These are phyloP conservation scores for Candida ipomoeae DNA, from an alignment of 805 yeast genomes.

Conservation along the genomic window DNA sequence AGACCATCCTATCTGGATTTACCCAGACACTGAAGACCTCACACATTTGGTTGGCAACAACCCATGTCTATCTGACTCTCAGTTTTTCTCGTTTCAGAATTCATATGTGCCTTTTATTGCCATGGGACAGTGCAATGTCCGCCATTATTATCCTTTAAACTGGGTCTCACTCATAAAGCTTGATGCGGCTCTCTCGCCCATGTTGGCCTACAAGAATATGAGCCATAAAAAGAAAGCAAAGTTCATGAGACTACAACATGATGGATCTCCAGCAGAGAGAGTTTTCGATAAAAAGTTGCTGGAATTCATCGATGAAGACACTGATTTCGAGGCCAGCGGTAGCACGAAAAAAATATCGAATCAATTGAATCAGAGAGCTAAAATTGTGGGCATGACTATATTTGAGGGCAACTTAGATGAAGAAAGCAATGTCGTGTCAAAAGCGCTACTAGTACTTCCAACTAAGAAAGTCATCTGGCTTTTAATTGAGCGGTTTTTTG, in stretches of 20 bases:
- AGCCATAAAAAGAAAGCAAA: background rate
- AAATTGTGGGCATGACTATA: conserved; percentile 17
- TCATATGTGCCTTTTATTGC: conserved; percentile 20
- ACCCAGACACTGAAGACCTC: conserved; percentile 3
- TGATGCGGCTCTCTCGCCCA: conserved; percentile 16
- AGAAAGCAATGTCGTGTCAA: conserved; percentile 18
- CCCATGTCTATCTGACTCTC: conserved; percentile 20
- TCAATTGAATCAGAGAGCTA: conserved; percentile 16
- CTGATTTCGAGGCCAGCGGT: conserved; percentile 5
- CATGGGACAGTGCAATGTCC: conserved; percentile 7
- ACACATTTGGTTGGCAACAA: conserved; percentile 11
- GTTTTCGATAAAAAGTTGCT: conserved; percentile 11
- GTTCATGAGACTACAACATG: background rate
- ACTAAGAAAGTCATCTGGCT: conserved; percentile 23
- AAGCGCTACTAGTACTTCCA: conserved; percentile 22
- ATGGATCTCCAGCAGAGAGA: conserved; percentile 10
- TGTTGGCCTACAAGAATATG: conserved; percentile 17
- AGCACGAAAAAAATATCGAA: conserved; percentile 4
- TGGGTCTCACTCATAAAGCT: conserved; percentile 16
- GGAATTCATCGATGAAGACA: conserved; percentile 9
- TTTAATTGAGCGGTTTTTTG: conserved; percentile 27
- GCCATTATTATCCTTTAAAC: conserved; percentile 14
- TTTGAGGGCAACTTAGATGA: conserved; percentile 18
- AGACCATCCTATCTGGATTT: conserved; percentile 6
- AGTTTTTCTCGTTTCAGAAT: conserved; percentile 34